phyloP scores from a whole-genome alignment of 305 asterid species.

The Salvia sclarea region DNA sequence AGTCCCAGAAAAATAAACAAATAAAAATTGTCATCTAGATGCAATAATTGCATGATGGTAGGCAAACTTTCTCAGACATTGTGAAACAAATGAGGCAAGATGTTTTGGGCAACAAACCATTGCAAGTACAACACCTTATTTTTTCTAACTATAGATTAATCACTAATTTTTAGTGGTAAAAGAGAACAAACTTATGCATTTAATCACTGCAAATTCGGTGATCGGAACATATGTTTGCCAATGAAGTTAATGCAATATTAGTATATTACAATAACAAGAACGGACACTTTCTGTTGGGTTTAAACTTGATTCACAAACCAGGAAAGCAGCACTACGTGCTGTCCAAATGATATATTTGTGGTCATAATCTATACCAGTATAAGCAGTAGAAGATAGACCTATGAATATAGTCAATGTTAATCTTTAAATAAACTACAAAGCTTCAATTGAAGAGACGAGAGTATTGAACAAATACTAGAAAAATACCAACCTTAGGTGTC shows the following conservation, averaged over 20 bases:
- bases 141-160: not conserved
- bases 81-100: not conserved
- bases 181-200: not conserved
- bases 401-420: slow-evolving; percentile 11
- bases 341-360: slow-evolving; percentile 1
- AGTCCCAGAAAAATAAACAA: not conserved
- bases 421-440: not conserved
- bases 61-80: not conserved
- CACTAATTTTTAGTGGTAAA: not conserved
- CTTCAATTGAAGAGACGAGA: slow-evolving; percentile 22
- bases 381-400: not conserved
- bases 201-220: not conserved
- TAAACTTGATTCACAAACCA: slow-evolving; percentile 1
- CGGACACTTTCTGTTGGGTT: not conserved
- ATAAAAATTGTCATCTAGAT: not conserved
- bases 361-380: not conserved
- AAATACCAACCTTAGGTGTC: slow-evolving; percentile 57
- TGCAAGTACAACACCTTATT: not conserved
- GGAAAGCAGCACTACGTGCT: not conserved
- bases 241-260: not conserved
- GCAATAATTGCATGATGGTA: not conserved
- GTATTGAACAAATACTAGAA: slow-evolving; percentile 2
- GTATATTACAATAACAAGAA: slow-evolving; percentile 6
- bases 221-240: not conserved
- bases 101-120: not conserved